These are phyloP conservation scores for Herpetospermum pedunculosum DNA, from an alignment of 306 rosid species.

Conservation along the genomic window DNA sequence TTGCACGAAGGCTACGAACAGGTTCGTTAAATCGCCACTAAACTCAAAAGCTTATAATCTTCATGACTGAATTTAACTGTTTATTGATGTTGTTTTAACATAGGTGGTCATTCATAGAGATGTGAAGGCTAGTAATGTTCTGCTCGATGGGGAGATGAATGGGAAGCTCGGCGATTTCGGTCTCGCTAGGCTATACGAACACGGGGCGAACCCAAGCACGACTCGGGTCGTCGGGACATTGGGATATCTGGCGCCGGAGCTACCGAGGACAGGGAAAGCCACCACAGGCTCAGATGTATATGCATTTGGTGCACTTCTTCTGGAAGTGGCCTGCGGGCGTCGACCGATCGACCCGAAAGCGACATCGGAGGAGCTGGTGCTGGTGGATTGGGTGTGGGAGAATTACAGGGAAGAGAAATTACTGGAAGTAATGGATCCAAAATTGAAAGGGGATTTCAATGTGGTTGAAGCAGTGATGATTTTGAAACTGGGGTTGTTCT, in stretches of 20 bases:
- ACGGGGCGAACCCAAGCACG: slow-evolving; percentile 58
- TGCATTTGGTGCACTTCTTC: slow-evolving; percentile 63
- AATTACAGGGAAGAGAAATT: slow-evolving; percentile 32
- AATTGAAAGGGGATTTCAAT: slow-evolving; percentile 31
- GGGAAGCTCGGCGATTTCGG: slow-evolving; percentile 80
- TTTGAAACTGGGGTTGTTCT: slow-evolving; percentile 54
- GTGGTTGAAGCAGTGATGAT: slow-evolving; percentile 34
- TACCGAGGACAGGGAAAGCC: slow-evolving; percentile 64
- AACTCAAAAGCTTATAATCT: not conserved
- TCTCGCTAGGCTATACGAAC: slow-evolving; percentile 65
- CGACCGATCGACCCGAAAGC: slow-evolving; percentile 65
- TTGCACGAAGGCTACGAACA: slow-evolving; percentile 78
- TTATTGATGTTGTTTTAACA: not conserved
- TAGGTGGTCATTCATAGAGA: slow-evolving; percentile 65
- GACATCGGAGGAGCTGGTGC: slow-evolving; percentile 37
- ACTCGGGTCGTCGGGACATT: slow-evolving; percentile 76
- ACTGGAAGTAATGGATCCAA: slow-evolving; percentile 43
- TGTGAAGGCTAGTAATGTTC: slow-evolving; percentile 73
- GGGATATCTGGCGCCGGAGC: slow-evolving; percentile 79
- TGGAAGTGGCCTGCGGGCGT: slow-evolving; percentile 61
- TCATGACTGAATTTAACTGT: not conserved
- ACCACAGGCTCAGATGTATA: slow-evolving; percentile 61
- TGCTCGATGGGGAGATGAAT: slow-evolving; percentile 56
- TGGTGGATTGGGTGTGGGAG: slow-evolving; percentile 83
- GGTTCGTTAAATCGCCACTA: not conserved